phyloP scores from a whole-genome alignment of 2,329 filamentous ascomycete genomes.

The Colletotrichum sp. region DNA sequence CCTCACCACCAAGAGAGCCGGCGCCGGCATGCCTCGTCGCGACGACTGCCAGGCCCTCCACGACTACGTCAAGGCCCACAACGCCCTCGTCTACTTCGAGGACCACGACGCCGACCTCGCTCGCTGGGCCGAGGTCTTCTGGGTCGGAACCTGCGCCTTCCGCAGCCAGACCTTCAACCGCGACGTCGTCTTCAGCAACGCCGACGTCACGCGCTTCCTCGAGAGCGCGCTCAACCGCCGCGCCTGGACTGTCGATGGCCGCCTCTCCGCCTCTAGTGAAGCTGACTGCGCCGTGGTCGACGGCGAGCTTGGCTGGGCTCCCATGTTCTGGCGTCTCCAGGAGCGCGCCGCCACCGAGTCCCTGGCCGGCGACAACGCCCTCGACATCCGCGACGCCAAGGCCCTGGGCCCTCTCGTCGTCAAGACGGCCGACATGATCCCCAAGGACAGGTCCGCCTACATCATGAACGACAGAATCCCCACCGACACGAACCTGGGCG shows the following conservation, averaged over 20 bases:
- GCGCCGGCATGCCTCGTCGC: neutral
- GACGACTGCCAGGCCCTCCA: slow-evolving; percentile 10
- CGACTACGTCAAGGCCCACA: neutral
- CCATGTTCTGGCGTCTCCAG: neutral
- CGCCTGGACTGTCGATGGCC: neutral
- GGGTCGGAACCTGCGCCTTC: slow-evolving; percentile 7
- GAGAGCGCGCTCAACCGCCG: neutral
- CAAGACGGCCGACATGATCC: neutral
- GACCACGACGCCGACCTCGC: neutral
- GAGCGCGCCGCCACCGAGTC: neutral
- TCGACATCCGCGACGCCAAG: neutral
- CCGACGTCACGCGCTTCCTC: slow-evolving; percentile 1
- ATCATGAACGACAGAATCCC: neutral
- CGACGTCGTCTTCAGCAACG: slow-evolving; percentile 1
- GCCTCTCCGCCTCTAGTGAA: neutral
- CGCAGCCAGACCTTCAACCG: neutral
- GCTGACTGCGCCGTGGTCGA: neutral
- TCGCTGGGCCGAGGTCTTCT: slow-evolving; percentile 7
- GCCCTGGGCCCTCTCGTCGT: neutral
- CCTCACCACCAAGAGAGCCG: neutral
- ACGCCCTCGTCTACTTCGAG: neutral
- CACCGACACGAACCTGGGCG: neutral
- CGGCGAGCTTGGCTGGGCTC: neutral
- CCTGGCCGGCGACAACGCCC: neutral
- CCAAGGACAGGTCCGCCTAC: slow-evolving; percentile 7